Conservation (phyloP, 441 rosid species). For the Melastoma candidum region DNA sequence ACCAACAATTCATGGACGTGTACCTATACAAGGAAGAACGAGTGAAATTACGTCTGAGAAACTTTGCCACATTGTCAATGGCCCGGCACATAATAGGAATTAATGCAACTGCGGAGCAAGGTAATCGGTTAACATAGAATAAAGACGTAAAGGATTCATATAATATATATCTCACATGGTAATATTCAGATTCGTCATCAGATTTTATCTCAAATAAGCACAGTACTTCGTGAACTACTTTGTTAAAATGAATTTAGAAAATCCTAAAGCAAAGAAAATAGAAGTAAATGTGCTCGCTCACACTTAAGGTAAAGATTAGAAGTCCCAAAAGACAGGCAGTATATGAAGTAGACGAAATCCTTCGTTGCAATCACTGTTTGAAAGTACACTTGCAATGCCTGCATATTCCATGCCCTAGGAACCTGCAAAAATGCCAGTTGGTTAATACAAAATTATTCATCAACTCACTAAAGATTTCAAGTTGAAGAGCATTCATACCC, state of each 20-base stretch:
- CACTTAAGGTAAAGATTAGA: conserved; percentile 85
- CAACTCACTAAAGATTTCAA: conserved; percentile 6
- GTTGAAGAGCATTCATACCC: conserved; percentile 37
- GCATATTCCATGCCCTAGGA: conserved; percentile 89
- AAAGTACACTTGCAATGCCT: conserved; percentile 72
- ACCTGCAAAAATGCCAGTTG: conserved; percentile 29
- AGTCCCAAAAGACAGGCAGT: conserved; percentile 79
- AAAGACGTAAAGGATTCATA: conserved; percentile 1
- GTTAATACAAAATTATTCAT: conserved; percentile 16
- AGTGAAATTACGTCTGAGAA: conserved; percentile 68
- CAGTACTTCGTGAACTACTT: not conserved
- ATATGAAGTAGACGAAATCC: conserved; percentile 85
- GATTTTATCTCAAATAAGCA: no score
- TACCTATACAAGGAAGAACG: conserved; percentile 87
- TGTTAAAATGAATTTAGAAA: not conserved
- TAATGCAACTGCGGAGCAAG: conserved; percentile 62
- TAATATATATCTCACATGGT: no score
- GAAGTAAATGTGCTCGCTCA: conserved; percentile 26
- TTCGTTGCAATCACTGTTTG: conserved; percentile 73
- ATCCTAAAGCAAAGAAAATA: not conserved
- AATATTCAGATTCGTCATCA: no score
- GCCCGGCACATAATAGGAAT: conserved; percentile 82
- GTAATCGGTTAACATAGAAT: not conserved
- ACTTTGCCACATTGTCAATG: conserved; percentile 70
- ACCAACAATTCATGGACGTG: not conserved